Conservation (phyloP, 345 rosid genomes). For the Balakata baccata region DNA sequence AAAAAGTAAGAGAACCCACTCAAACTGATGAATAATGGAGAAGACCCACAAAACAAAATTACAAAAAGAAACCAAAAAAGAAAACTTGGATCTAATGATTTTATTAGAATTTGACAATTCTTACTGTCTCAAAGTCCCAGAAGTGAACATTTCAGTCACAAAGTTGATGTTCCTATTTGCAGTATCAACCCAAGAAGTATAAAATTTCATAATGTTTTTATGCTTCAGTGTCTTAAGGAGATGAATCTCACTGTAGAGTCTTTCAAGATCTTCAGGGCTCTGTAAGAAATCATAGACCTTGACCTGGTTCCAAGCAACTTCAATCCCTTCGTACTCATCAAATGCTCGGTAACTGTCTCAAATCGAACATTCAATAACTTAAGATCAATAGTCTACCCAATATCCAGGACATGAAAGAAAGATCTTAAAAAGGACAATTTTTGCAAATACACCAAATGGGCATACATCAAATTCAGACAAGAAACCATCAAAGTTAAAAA, state of each 20-base stretch:
- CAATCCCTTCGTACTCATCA: conserved; percentile 90
- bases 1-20: not conserved
- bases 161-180: conserved; percentile 83
- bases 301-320: conserved; percentile 99
- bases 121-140: conserved; percentile 91
- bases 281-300: conserved; percentile 87
- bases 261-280: conserved; percentile 91
- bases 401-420: conserved; percentile 9
- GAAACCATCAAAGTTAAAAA: not conserved
- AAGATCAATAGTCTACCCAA: conserved; percentile 27
- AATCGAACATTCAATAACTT: conserved; percentile 10
- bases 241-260: conserved; percentile 91
- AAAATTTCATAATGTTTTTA: conserved; percentile 83
- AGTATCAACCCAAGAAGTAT: conserved; percentile 87
- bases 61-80: not conserved
- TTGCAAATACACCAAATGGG: conserved; percentile 8
- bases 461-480: conserved; percentile 11
- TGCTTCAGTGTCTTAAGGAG: conserved; percentile 90
- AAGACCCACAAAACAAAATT: conserved; percentile 18
- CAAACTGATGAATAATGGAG: conserved; percentile 14
- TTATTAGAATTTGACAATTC: conserved; percentile 26
- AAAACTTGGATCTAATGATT: conserved; percentile 6
- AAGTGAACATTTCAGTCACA: conserved; percentile 94
- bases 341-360: conserved; percentile 77
- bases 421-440: conserved; percentile 15